phyloP scores from a whole-genome alignment of 2,329 filamentous ascomycete genomes.

The Didymella pomorum region DNA sequence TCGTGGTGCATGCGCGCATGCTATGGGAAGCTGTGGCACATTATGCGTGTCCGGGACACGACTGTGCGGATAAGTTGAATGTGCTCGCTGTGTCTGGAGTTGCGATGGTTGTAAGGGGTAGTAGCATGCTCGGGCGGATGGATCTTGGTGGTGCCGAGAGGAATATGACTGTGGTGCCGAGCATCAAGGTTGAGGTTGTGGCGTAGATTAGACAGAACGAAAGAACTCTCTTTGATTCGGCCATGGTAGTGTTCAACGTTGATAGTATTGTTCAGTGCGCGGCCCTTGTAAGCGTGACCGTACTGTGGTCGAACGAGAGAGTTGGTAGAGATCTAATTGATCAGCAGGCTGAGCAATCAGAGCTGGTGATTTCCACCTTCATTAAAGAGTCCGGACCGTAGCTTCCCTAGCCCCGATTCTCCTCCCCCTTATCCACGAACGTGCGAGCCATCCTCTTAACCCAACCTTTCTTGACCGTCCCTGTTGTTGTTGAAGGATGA shows the following conservation, averaged over 20 bases:
- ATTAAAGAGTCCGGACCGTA: background rate
- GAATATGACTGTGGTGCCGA: background rate
- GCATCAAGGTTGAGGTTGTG: conserved; percentile 1
- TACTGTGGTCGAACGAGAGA: no score
- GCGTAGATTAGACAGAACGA: background rate
- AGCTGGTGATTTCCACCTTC: no score
- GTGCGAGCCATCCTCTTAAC: background rate
- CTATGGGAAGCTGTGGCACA: conserved; percentile 2
- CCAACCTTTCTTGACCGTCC: conserved; percentile 1
- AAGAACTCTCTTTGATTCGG: no score
- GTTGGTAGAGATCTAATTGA: no score
- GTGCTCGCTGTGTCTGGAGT: conserved; percentile 19
- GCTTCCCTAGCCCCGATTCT: background rate
- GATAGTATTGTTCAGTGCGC: no score
- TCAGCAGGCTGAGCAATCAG: no score
- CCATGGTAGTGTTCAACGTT: no score
- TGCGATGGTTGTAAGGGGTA: conserved; percentile 20
- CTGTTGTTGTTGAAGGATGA: background rate
- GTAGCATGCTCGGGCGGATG: conserved; percentile 1
- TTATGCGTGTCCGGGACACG: conserved; percentile 15
- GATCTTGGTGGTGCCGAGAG: background rate
- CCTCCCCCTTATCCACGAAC: background rate
- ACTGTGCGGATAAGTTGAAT: conserved; percentile 21
- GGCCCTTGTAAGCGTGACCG: no score
- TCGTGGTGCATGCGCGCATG: background rate